phyloP scores from a whole-genome alignment of 1,284 basidiomycete genomes.

The Rhodofomes roseus region DNA sequence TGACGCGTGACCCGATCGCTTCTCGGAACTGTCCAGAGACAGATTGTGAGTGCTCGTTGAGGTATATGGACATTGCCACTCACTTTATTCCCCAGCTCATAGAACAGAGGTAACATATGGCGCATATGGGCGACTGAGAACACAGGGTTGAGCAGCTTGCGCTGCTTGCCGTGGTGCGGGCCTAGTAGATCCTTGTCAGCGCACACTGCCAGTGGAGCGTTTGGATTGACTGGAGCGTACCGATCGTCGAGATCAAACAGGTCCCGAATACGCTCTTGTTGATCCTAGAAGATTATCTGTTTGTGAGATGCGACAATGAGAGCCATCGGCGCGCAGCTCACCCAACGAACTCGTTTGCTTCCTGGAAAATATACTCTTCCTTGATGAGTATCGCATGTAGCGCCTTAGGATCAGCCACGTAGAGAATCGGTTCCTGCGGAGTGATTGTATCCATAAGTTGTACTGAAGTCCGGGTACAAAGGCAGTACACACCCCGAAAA shows the following conservation, averaged over 20 bases:
- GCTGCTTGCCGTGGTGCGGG: constrained; percentile 15
- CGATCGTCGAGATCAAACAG: neutral
- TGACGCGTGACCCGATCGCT: constrained; percentile 7
- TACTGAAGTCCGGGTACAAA: no score
- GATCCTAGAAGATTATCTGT: neutral
- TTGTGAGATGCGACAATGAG: no score
- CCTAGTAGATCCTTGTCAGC: constrained; percentile 2
- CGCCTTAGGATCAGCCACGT: constrained; percentile 8
- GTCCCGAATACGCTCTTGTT: neutral
- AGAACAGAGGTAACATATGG: constrained; percentile 20
- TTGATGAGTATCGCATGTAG: constrained; percentile 6
- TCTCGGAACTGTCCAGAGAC: constrained; percentile 12
- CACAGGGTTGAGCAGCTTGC: constrained; percentile 24
- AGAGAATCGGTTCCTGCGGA: constrained; percentile 2
- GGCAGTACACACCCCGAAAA: constrained; percentile 13
- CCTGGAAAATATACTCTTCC: constrained; percentile 4
- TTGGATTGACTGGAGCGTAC: neutral
- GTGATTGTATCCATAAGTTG: neutral
- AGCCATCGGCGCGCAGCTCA: neutral
- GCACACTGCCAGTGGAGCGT: neutral
- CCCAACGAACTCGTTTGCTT: neutral
- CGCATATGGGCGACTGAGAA: constrained; percentile 24
- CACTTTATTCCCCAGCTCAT: constrained; percentile 19
- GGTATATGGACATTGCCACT: no score
- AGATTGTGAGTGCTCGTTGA: no score